phyloP scores from a whole-genome alignment of 2,329 filamentous ascomycete species.

The Amauroascus niger region DNA sequence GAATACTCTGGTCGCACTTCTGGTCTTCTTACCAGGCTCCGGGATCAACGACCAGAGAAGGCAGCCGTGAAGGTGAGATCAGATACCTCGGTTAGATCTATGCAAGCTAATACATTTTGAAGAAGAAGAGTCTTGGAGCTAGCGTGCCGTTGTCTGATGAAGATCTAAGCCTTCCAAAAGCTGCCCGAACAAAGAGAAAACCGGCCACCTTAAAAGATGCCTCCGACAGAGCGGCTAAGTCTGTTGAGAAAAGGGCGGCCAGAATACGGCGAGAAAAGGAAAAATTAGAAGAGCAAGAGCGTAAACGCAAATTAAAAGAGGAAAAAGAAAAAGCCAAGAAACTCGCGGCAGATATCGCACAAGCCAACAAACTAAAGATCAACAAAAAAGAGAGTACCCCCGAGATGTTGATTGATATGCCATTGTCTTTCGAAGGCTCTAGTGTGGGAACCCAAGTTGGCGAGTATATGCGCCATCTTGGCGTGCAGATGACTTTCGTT shows the following conservation, averaged over 20 bases:
- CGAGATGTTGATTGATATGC: constrained; percentile 69
- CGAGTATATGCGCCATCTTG: constrained; percentile 36
- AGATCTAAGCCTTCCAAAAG: constrained; percentile 18
- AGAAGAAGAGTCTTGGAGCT: constrained; percentile 11
- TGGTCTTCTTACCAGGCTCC: constrained; percentile 31
- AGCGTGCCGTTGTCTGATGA: constrained; percentile 1
- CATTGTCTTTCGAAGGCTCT: constrained; percentile 45
- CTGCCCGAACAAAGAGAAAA: constrained; percentile 38
- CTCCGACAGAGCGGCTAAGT: constrained; percentile 37
- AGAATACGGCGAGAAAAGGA: constrained; percentile 45
- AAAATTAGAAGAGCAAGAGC: constrained; percentile 48
- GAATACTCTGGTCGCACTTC: constrained; percentile 35
- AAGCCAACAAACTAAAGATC: constrained; percentile 62
- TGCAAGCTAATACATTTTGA: constrained; percentile 13
- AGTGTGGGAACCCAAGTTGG: constrained; percentile 37
- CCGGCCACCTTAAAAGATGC: constrained; percentile 26
- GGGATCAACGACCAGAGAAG: constrained; percentile 11
- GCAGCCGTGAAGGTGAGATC: constrained; percentile 13
- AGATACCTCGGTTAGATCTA: background rate
- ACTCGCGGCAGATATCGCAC: constrained; percentile 54
- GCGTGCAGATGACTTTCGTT: constrained; percentile 35
- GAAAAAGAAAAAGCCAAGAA: constrained; percentile 55
- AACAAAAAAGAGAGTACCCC: constrained; percentile 63
- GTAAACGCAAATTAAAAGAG: constrained; percentile 40
- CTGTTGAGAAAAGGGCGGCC: constrained; percentile 44